Percentiles rank a stretch among this genome's conserved stretches.
Evolutionary conservation across 345 rosid species (phyloP).

Genomic region (Melaleuca quinquenervia): DNA sequence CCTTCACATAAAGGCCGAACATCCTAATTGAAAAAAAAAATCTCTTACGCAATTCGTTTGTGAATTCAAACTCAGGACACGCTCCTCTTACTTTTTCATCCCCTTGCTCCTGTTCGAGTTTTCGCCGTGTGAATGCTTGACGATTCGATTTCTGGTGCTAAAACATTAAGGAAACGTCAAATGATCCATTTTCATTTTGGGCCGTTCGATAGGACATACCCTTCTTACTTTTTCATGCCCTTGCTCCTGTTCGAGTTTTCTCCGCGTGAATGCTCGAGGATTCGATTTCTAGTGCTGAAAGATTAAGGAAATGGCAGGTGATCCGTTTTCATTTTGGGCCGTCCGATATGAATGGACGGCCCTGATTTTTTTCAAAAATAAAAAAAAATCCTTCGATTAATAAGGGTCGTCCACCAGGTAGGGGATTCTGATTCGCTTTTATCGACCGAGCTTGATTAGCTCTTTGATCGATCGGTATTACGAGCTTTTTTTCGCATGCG

Average conservation of each 20-base stretch:
- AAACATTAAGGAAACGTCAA: too few species aligned
- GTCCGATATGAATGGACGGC: too few species aligned
- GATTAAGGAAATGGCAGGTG: too few species aligned
- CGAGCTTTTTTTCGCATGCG: not conserved
- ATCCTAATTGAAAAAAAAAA: rapidly evolving
- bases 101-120: rapidly evolving
- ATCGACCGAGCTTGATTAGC: not conserved
- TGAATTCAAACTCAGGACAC: rapidly evolving
- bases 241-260: not conserved
- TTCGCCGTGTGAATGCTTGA: not conserved
- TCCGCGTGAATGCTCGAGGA: not conserved
- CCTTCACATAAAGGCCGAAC: rapidly evolving
- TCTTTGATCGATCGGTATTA: not conserved
- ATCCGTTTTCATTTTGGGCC: too few species aligned
- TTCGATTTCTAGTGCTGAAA: rapidly evolving
- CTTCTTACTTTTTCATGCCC: rapidly evolving
- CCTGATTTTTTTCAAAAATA: too few species aligned
- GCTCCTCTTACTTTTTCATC: not conserved
- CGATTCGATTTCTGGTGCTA: rapidly evolving
- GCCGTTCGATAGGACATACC: too few species aligned
- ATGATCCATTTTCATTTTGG: too few species aligned
- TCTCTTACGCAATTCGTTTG: rapidly evolving
- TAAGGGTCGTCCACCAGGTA: too few species aligned
- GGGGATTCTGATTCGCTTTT: too few species aligned
- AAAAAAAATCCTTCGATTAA: too few species aligned